Evolutionary conservation across 306 rosid species (phyloP), one percentile per base, ranked within the genome.

Genomic region (Crotalaria pallida): DNA sequence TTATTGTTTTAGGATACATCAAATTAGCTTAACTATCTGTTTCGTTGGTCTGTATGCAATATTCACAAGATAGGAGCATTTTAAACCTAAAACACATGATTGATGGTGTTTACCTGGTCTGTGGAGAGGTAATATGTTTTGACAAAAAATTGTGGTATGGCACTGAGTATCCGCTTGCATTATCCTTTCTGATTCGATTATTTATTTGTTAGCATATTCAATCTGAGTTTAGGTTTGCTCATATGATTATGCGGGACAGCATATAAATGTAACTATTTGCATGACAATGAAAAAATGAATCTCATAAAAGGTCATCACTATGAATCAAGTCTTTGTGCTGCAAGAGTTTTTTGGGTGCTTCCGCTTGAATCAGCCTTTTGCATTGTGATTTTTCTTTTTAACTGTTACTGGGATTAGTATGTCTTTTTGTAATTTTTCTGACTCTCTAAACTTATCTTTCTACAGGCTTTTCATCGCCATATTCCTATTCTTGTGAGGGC

Each of bases 391-490:
- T 61, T 77, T 27, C 31, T 73, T 73, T 52, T 55, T 19, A 69
- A 34, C 67, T 63, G 40, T 18, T 38, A 19, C 57, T 58, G 52
- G n/a, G 33, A 16, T 10, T 34, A 34, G 15, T 18, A 24, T 52
- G 44, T 69, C 40, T 77, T 13, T 76, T 43, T 72, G 27, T 77
- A 33, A 33, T 43, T 47, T 19, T 77, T 36, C 77, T 65, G 16
- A 59, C 73, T 7, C 79, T 24, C 71, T 27, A 18, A 27, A 59
- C 69, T 40, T 58, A 56, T 70, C 12, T 49, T 83, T 58, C 63
- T 78, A 69, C 88, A 94, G 99, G 96, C 99, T 69, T 87, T 94
- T 82, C 97, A 91, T 62, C 96, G 97, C 57, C 92, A 94, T 70
- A 84, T 91, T 44, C 99, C 97, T 53, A 85, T 88, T 76, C 92